These are phyloP conservation scores for Choiromyces venosus DNA, from an alignment of 495 filamentous ascomycete genomes.

Conservation along the genomic window DNA sequence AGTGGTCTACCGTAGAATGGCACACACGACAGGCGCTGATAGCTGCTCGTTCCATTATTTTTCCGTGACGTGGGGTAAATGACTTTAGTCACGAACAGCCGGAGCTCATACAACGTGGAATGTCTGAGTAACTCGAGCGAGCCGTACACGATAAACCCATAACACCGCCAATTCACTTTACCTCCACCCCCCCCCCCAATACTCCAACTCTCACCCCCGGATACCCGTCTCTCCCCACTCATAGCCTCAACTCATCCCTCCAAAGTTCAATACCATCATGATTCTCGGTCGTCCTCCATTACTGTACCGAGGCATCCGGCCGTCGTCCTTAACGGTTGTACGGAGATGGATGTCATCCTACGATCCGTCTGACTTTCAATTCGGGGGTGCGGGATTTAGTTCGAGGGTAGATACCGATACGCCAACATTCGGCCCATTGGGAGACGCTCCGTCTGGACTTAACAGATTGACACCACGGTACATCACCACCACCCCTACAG, in stretches of 20 bases:
- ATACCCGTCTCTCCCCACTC: background rate
- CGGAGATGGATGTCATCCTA: conserved; percentile 37
- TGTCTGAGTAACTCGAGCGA: background rate
- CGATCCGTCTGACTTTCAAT: conserved; percentile 34
- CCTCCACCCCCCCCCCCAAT: background rate
- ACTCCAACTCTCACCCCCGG: background rate
- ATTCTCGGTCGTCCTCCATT: conserved; percentile 26
- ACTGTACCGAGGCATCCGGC: conserved; percentile 14
- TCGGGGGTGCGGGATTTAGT: conserved; percentile 28
- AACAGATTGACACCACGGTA: conserved; percentile 39
- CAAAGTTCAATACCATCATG: conserved; percentile 9
- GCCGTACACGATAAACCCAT: background rate
- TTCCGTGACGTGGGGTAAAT: background rate
- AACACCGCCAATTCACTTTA: background rate
- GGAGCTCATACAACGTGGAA: background rate
- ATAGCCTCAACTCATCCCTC: background rate
- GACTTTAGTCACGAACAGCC: background rate
- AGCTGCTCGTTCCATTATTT: background rate
- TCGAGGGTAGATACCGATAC: conserved; percentile 33
- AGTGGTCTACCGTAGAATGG: background rate
- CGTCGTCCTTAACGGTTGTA: conserved; percentile 19
- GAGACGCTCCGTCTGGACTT: conserved; percentile 22
- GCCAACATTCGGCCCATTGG: conserved; percentile 29
- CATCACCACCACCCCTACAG: background rate
- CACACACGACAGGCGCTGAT: background rate